phyloP scores from a whole-genome alignment of 2,329 filamentous ascomycete species.

The Phoma sp. region DNA sequence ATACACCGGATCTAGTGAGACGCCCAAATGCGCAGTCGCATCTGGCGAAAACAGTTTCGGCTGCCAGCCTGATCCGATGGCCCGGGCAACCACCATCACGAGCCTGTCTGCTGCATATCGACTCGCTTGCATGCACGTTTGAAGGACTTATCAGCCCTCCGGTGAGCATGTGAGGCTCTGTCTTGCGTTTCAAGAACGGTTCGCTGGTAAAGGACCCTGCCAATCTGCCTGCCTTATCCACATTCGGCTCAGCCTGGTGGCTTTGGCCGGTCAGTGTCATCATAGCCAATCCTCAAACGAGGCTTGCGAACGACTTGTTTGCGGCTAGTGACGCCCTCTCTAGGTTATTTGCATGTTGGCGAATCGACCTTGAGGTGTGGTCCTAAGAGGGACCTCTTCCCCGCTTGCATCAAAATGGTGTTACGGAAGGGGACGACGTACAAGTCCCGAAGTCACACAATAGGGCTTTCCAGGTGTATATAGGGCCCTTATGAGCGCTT shows the following conservation, averaged over 20 bases:
- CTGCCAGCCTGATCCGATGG: conserved; percentile 19
- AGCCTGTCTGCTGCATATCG: conserved; percentile 21
- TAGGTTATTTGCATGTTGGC: conserved; percentile 4
- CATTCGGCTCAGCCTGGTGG: conserved; percentile 23
- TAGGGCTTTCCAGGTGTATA: conserved; percentile 2
- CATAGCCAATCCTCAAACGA: conserved; percentile 18
- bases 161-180: conserved; percentile 28
- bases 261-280: conserved; percentile 29
- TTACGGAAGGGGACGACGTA: conserved; percentile 14
- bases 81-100: conserved; percentile 5
- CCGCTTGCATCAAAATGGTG: conserved; percentile 19
- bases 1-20: conserved; percentile 10
- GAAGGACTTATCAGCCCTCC: conserved; percentile 15
- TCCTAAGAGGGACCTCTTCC: conserved; percentile 14
- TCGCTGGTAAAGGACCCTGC: background rate
- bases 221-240: conserved; percentile 22
- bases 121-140: conserved; percentile 17
- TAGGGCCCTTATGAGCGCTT: conserved; percentile 25
- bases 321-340: conserved; percentile 20
- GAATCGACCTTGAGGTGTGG: conserved; percentile 9
- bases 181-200: conserved; percentile 2
- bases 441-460: conserved; percentile 13
- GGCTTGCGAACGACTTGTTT: conserved; percentile 22
- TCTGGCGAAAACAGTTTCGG: background rate
- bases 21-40: conserved; percentile 8